Evolutionary conservation across 768 basidiomycete genomes (phyloP).

Genomic region (Hypholoma sublateritium): DNA sequence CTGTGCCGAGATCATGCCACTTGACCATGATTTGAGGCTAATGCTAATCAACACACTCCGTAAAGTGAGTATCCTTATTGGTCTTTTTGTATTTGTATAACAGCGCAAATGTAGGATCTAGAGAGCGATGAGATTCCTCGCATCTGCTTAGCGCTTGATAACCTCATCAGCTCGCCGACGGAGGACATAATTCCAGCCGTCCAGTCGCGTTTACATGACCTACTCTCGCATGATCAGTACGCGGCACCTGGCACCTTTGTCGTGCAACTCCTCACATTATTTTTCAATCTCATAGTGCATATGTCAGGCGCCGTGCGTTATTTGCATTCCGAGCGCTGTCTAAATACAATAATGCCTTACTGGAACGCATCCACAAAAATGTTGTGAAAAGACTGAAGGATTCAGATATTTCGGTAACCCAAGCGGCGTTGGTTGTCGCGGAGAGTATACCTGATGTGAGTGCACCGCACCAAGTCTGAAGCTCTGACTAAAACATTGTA

Average conservation of each 20-base stretch:
- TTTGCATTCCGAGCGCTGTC: conserved; percentile 58
- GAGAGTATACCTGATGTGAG: conserved; percentile 23
- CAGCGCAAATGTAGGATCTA: conserved; percentile 59
- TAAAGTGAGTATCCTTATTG: conserved; percentile 49
- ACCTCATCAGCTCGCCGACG: conserved; percentile 58
- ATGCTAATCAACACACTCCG: conserved; percentile 87
- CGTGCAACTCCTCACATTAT: background rate
- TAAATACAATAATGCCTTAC: conserved; percentile 40
- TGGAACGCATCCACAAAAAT: conserved; percentile 40
- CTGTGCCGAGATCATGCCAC: conserved; percentile 71
- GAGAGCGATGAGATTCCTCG: conserved; percentile 54
- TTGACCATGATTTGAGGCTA: conserved; percentile 66
- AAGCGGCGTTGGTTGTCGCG: conserved; percentile 43
- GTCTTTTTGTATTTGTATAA: background rate
- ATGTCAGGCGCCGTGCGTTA: conserved; percentile 63
- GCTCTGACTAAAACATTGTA: background rate
- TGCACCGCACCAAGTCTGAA: background rate
- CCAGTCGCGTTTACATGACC: conserved; percentile 58
- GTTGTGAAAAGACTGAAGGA: conserved; percentile 44
- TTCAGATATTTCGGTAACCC: conserved; percentile 39
- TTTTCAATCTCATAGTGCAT: conserved; percentile 38
- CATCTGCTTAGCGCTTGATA: conserved; percentile 73
- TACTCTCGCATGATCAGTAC: conserved; percentile 77
- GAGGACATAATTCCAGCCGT: conserved; percentile 78
- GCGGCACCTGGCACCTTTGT: conserved; percentile 37